Conservation (phyloP, 305 asterid species). For the Solanum hybrid region DNA sequence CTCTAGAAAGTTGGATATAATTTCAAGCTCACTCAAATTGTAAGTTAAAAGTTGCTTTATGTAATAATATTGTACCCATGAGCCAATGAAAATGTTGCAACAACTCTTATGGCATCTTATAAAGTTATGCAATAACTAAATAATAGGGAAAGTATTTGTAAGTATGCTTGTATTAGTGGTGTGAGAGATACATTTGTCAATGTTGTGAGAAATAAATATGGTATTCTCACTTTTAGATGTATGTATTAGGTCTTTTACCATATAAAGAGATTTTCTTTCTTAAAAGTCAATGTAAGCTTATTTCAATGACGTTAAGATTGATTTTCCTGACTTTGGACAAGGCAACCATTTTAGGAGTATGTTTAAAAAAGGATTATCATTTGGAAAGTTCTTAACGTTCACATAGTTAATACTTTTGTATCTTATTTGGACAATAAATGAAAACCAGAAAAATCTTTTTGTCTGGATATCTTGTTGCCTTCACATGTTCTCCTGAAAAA, state of each 20-base stretch:
- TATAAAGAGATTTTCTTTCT: background rate
- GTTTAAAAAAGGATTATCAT: background rate
- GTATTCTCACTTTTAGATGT: background rate
- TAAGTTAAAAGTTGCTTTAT: background rate
- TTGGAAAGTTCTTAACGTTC: background rate
- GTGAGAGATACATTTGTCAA: background rate
- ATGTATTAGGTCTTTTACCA: background rate
- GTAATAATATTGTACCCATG: background rate
- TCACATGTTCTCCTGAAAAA: background rate
- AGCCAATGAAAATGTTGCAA: background rate
- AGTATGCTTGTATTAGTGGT: background rate
- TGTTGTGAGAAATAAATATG: background rate
- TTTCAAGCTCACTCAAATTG: background rate
- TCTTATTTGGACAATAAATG: background rate
- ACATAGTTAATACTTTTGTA: background rate
- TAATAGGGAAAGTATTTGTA: background rate
- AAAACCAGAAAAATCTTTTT: background rate
- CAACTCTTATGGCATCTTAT: background rate
- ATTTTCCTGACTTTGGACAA: background rate
- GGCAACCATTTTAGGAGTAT: background rate
- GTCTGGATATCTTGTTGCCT: background rate
- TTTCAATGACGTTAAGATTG: background rate
- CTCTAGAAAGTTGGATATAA: background rate
- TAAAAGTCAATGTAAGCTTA: background rate
- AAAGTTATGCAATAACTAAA: background rate